Base-by-base conservation (phyloP, 495 filamentous ascomycete genomes). In the Trichoderma orchidacearum region DNA sequence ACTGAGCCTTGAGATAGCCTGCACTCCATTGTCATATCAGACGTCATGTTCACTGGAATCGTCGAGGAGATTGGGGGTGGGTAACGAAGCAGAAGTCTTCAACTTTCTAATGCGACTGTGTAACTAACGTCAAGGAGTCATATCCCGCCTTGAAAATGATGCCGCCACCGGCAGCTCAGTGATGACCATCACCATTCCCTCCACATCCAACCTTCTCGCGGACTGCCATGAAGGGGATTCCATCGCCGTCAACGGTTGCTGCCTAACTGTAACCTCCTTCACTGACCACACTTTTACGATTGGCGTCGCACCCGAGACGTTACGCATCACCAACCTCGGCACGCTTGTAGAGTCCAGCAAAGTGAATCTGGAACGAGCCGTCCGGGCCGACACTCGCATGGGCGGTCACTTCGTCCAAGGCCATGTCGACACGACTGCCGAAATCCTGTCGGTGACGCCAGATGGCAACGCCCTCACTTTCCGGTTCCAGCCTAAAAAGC, bases 291-390 rank as follows among this genome's bases (percentile, higher is more conserved):
- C 53, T 5, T 99, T 99, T 85, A 94, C 86, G 59, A 90, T 97
- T 60, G 92, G 93, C 68, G 84, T 96, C 61, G 89, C 93, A 2
- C 93, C 94, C 61, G 93, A 99, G 71, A 97, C 94, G 8, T 86
- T 99, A 27, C 91, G 93, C 17, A 85, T 93, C 36, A 99, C 94
- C 31, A 96, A 96, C 71, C 86, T 99, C 12, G 90, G 90, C 53
- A 76, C 75, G 21, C 73, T 95, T 15, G 65, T 75, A 5, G 61
- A 72, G 34, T 61, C 50, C 15, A 70, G 71, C 25, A 69, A 66
- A 29, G 91, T 97, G 53, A 97, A 98, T 70, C 86, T 98, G 29
- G 93, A 98, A 72, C 83, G 93, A 9, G 92, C 93, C 3, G 90
- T 96, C 53, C 84, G 83, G 2, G 87, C 89, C 0, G 78, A 83